These are phyloP conservation scores for Paramecium sonneborni DNA, from an alignment of 73 alveolate species.

Conservation along the genomic window DNA sequence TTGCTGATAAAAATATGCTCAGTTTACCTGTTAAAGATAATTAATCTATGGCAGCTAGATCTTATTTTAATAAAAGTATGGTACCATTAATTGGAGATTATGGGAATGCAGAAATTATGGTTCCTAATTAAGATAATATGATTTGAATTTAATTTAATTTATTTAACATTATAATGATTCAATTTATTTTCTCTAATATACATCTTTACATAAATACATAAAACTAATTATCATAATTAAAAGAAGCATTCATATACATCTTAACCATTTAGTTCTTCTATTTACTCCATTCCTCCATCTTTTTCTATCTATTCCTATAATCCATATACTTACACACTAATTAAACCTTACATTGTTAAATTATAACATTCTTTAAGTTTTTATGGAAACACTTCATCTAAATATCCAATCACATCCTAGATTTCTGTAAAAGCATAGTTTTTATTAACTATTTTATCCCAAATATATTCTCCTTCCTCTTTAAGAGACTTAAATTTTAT, in stretches of 20 bases:
- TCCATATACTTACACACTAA: neutral
- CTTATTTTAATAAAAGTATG: conserved; percentile 33
- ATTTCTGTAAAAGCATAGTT: conserved; percentile 27
- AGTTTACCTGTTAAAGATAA: conserved; percentile 1
- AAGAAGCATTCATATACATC: conserved; percentile 37
- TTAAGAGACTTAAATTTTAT: neutral
- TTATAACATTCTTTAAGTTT: neutral
- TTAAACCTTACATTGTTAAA: neutral
- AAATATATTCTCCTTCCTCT: conserved; percentile 11
- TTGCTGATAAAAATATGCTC: conserved; percentile 40
- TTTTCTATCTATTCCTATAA: neutral
- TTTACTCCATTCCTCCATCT: neutral
- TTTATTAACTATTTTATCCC: conserved; percentile 37
- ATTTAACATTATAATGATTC: neutral
- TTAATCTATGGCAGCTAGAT: conserved; percentile 39
- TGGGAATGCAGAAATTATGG: conserved; percentile 48
- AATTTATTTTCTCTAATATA: neutral
- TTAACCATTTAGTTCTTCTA: neutral
- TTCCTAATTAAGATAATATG: neutral
- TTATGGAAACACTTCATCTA: conserved; percentile 20
- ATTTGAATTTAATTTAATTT: conserved; percentile 8
- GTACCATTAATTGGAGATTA: conserved; percentile 46
- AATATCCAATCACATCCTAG: neutral
- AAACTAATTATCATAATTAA: neutral
- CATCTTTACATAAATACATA: neutral